Conservation (phyloP, 2,329 filamentous ascomycete species). For the Pseudocercospora vitis region DNA sequence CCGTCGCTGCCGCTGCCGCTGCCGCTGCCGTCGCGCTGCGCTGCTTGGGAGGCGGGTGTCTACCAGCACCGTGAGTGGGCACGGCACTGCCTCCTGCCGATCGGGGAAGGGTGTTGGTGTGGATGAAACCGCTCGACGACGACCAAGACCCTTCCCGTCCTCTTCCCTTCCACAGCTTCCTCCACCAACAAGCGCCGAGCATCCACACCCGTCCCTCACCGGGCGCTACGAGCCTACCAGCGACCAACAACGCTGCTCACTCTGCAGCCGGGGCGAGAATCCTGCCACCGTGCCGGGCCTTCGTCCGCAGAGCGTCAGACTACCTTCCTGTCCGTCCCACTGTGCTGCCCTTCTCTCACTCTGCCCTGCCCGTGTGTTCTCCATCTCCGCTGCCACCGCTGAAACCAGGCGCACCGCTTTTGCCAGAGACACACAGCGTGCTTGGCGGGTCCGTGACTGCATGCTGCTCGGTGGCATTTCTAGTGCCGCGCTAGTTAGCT, state of each 20-base stretch:
- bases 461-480: neutral
- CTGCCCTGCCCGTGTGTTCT: too few relatives aligned
- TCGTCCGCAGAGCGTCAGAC: neutral
- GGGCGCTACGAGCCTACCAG: neutral
- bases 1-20: neutral
- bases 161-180: neutral
- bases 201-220: neutral
- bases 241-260: neutral
- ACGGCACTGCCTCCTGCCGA: neutral
- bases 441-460: neutral
- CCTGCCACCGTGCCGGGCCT: neutral
- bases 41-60: neutral
- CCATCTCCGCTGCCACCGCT: too few relatives aligned
- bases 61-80: neutral
- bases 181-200: neutral
- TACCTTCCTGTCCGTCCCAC: too few relatives aligned
- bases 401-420: too few relatives aligned
- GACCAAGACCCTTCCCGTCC: neutral
- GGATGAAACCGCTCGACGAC: neutral
- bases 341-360: too few relatives aligned
- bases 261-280: neutral
- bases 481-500: neutral
- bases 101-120: neutral
- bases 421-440: too few relatives aligned
- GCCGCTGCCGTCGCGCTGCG: too few relatives aligned